phyloP scores from a whole-genome alignment of 257 asterid genomes.

The Solanum sparsipilum region DNA sequence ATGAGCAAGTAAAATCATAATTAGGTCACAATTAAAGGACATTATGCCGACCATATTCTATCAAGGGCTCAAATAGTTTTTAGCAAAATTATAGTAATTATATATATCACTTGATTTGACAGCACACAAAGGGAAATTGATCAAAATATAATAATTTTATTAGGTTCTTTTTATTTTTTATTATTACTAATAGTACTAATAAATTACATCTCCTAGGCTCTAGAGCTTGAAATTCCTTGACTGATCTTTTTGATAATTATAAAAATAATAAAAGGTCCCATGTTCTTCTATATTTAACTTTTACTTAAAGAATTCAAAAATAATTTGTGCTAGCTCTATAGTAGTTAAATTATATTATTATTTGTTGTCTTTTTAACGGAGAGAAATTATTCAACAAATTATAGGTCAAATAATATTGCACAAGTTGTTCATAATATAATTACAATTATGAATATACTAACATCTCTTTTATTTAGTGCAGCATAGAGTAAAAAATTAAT shows the following conservation, averaged over 20 bases:
- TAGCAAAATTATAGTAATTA: constrained; percentile 4
- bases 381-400: constrained; percentile 11
- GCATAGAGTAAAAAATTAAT: constrained; percentile 16
- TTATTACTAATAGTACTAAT: not conserved
- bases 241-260: constrained; percentile 12
- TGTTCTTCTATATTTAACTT: constrained; percentile 8
- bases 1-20: not conserved
- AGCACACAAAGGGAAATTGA: constrained; percentile 19
- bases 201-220: constrained; percentile 22
- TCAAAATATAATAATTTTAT: not conserved
- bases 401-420: not conserved
- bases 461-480: constrained; percentile 12
- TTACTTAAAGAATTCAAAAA: constrained; percentile 12
- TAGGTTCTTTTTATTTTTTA: not conserved
- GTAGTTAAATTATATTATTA: not conserved
- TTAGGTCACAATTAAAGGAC: not conserved
- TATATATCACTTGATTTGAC: constrained; percentile 36
- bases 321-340: constrained; percentile 11
- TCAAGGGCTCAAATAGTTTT: not conserved
- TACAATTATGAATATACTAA: constrained; percentile 1
- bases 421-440: not conserved
- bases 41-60: constrained; percentile 5
- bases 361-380: constrained; percentile 14
- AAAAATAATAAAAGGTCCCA: constrained; percentile 9
- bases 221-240: constrained; percentile 49